Evolutionary conservation across 352 stramenopile species (phyloP).

Genomic region (Plasmopara muralis): DNA sequence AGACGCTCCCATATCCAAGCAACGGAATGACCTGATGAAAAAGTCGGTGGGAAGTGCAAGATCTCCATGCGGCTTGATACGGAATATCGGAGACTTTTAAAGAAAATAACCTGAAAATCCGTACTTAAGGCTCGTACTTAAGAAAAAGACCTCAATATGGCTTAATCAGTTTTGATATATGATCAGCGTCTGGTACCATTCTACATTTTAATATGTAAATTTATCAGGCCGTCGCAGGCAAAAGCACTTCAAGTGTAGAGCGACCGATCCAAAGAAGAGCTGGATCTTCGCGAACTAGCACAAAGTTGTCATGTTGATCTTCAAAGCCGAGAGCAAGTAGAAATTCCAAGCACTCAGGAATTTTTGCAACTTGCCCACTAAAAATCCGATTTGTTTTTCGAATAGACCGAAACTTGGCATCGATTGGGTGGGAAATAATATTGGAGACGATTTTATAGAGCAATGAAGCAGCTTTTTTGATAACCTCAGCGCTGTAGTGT

Average conservation of each 20-base stretch:
- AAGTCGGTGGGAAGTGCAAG: slow-evolving; percentile 8
- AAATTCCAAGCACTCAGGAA: slow-evolving; percentile 62
- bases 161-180: too few species aligned
- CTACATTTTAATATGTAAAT: too few species aligned
- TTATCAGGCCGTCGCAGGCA: slow-evolving; percentile 18
- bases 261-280: slow-evolving; percentile 67
- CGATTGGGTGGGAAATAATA: slow-evolving; percentile 45
- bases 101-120: neutral
- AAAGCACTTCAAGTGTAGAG: slow-evolving; percentile 47
- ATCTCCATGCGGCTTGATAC: slow-evolving; percentile 12
- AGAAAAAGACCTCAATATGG: too few species aligned
- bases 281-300: slow-evolving; percentile 50
- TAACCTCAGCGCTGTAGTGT: slow-evolving; percentile 26
- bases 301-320: slow-evolving; percentile 45
- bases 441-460: slow-evolving; percentile 73
- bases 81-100: slow-evolving; percentile 7
- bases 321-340: slow-evolving; percentile 59
- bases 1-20: slow-evolving; percentile 45
- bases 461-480: slow-evolving; percentile 31
- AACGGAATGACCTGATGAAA: slow-evolving; percentile 1
- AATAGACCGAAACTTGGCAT: slow-evolving; percentile 61
- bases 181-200: too few species aligned
- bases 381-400: slow-evolving; percentile 65
- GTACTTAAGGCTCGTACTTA: neutral
- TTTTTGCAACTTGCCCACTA: slow-evolving; percentile 32